Conservation (phyloP, 169 alveolate genomes). For the Eimeria mitis region DNA sequence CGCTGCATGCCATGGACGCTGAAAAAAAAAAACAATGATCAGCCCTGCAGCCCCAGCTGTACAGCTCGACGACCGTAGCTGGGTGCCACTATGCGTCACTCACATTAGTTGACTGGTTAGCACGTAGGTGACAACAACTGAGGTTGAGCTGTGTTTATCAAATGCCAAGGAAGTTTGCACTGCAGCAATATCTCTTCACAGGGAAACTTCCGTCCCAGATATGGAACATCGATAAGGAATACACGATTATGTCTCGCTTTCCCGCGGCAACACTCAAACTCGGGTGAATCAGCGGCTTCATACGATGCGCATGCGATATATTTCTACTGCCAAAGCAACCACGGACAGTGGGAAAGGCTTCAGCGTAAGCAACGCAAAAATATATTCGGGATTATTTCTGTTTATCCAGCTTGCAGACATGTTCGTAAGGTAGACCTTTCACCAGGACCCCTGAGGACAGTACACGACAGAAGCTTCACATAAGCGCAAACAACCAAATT, state of each 20-base stretch:
- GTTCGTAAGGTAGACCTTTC: conserved; percentile 79
- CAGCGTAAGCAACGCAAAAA: neutral
- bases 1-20: neutral
- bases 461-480: neutral
- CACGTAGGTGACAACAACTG: neutral
- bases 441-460: conserved; percentile 28
- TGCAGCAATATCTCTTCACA: neutral
- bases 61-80: neutral
- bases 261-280: neutral
- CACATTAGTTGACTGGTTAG: neutral
- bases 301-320: neutral
- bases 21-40: neutral
- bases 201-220: neutral
- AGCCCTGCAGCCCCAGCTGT: neutral
- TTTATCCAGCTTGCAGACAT: conserved; percentile 64
- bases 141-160: neutral
- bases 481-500: neutral
- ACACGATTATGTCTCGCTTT: neutral
- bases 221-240: neutral
- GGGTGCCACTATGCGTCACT: neutral
- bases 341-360: neutral
- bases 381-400: neutral
- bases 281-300: neutral
- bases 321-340: neutral
- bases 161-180: neutral